Evolutionary conservation across 2,329 filamentous ascomycete genomes (phyloP).

Genomic region (Clonostachys solani): DNA sequence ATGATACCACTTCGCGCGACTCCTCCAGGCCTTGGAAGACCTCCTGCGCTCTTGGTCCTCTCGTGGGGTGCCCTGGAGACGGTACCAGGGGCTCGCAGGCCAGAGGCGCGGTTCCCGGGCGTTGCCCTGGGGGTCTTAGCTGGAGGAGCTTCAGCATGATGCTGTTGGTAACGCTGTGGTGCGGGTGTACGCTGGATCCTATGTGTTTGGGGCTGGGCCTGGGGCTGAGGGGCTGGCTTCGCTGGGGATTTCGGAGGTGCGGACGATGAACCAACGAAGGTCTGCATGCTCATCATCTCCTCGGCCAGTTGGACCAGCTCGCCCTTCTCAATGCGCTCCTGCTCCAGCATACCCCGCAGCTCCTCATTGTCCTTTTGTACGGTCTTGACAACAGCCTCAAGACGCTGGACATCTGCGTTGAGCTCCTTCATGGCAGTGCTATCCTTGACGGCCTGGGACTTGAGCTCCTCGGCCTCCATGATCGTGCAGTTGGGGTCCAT

Average conservation of each 20-base stretch:
- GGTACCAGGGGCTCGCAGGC: slow-evolving; percentile 56
- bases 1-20: slow-evolving; percentile 65
- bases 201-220: slow-evolving; percentile 8
- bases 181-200: slow-evolving; percentile 9
- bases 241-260: neutral
- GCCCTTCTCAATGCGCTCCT: slow-evolving; percentile 77
- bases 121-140: slow-evolving; percentile 27
- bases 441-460: slow-evolving; percentile 56
- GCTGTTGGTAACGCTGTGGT: slow-evolving; percentile 12
- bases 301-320: slow-evolving; percentile 78
- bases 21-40: slow-evolving; percentile 44
- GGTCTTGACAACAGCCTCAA: slow-evolving; percentile 67
- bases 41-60: slow-evolving; percentile 37
- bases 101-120: slow-evolving; percentile 43
- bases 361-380: slow-evolving; percentile 67
- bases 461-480: slow-evolving; percentile 41
- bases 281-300: slow-evolving; percentile 74
- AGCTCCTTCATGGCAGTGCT: slow-evolving; percentile 65
- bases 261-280: slow-evolving; percentile 23
- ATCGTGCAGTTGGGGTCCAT: slow-evolving; percentile 40
- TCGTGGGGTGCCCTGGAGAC: slow-evolving; percentile 37
- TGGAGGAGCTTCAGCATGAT: slow-evolving; percentile 12
- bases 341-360: slow-evolving; percentile 62
- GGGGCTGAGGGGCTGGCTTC: slow-evolving; percentile 1
- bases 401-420: slow-evolving; percentile 69